Conservation (phyloP, 2,329 filamentous ascomycete species). For the Harringtonia aguacate region DNA sequence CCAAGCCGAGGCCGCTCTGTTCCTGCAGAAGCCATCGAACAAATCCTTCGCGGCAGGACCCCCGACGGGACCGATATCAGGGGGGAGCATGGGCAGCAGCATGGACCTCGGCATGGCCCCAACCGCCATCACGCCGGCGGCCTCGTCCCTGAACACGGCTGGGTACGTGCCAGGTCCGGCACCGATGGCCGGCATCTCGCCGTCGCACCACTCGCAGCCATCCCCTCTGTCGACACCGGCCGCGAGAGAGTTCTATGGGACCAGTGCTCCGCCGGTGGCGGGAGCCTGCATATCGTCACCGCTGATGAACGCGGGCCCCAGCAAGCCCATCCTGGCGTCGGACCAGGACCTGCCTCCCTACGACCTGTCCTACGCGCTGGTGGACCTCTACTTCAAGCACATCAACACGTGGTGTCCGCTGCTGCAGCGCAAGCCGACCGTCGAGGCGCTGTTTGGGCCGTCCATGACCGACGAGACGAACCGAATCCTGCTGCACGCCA, state of each 20-base stretch:
- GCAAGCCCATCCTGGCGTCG: slow-evolving; percentile 33
- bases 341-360: slow-evolving; percentile 66
- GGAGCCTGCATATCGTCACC: slow-evolving; percentile 18
- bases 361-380: slow-evolving; percentile 60
- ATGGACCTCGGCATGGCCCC: slow-evolving; percentile 32
- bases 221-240: slow-evolving; percentile 26
- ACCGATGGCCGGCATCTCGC: slow-evolving; percentile 27
- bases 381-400: slow-evolving; percentile 70
- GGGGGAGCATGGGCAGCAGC: too few species aligned
- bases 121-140: slow-evolving; percentile 26
- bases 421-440: slow-evolving; percentile 70
- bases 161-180: slow-evolving; percentile 21
- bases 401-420: slow-evolving; percentile 84
- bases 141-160: slow-evolving; percentile 36
- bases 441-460: slow-evolving; percentile 73
- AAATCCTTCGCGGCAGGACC: slow-evolving; percentile 3
- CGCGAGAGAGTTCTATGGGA: slow-evolving; percentile 39
- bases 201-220: slow-evolving; percentile 18
- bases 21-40: slow-evolving; percentile 47
- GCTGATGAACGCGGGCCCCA: slow-evolving; percentile 40
- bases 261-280: slow-evolving; percentile 8
- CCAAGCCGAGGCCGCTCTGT: slow-evolving; percentile 48
- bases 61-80: too few species aligned
- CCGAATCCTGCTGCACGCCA: slow-evolving; percentile 72
- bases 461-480: slow-evolving; percentile 70